phyloP scores from a whole-genome alignment of 352 stramenopile species.

The Pythium phragmitis region DNA sequence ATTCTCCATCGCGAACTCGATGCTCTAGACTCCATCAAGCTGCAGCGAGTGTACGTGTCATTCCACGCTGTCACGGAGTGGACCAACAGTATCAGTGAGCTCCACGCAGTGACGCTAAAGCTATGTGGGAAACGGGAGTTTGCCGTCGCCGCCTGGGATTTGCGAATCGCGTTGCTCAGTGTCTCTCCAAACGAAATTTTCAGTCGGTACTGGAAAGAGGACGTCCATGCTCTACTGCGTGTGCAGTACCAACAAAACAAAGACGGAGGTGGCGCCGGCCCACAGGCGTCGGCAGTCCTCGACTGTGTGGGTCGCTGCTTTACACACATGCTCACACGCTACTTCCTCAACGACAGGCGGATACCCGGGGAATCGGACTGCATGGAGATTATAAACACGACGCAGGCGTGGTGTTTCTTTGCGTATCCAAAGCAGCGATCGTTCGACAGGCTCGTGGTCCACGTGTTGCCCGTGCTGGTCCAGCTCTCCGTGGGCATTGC shows the following conservation, averaged over 20 bases:
- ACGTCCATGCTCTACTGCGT: conserved; percentile 48
- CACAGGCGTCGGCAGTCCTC: conserved; percentile 26
- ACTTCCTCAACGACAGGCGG: conserved; percentile 40
- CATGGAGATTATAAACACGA: conserved; percentile 84
- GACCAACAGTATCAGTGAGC: conserved; percentile 56
- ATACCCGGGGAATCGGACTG: conserved; percentile 54
- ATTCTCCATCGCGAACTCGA: conserved; percentile 48
- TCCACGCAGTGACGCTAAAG: conserved; percentile 55
- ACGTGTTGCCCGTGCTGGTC: conserved; percentile 45
- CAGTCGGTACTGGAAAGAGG: conserved; percentile 68
- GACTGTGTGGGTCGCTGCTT: conserved; percentile 33
- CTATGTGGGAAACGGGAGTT: conserved; percentile 48
- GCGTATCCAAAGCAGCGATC: conserved; percentile 44
- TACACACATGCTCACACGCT: conserved; percentile 42
- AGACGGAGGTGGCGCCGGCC: conserved; percentile 28
- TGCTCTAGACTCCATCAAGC: conserved; percentile 20
- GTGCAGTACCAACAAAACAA: conserved; percentile 75
- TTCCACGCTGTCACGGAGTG: conserved; percentile 46
- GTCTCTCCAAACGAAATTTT: conserved; percentile 66
- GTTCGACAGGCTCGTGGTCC: conserved; percentile 33
- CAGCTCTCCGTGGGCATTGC: conserved; percentile 57
- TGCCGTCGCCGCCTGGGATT: conserved; percentile 39
- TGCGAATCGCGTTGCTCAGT: conserved; percentile 49
- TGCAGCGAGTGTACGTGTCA: conserved; percentile 26
- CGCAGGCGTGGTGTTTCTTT: conserved; percentile 79